These are phyloP conservation scores for Diaporthe citrichinensis DNA, from an alignment of 2,329 filamentous ascomycete genomes.

Conservation along the genomic window DNA sequence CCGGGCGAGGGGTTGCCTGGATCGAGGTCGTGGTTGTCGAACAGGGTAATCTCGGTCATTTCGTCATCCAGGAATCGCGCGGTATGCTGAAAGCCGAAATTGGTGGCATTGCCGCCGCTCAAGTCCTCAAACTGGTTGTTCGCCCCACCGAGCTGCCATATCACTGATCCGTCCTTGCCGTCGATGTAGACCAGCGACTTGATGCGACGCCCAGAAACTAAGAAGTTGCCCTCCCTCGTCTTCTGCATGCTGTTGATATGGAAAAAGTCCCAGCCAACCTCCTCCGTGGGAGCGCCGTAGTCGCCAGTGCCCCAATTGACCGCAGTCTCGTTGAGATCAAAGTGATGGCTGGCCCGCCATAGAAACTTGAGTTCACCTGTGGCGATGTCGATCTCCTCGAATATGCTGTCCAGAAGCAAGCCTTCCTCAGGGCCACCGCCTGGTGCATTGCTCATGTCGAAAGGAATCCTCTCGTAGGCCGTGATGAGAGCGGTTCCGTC, in stretches of 20 bases:
- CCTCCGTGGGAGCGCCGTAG: conserved; percentile 39
- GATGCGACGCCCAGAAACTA: conserved; percentile 64
- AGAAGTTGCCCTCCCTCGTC: conserved; percentile 63
- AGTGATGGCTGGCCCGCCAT: conserved; percentile 58
- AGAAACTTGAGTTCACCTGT: conserved; percentile 64
- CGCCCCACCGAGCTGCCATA: conserved; percentile 67
- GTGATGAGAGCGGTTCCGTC: conserved; percentile 57
- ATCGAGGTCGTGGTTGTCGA: conserved; percentile 59
- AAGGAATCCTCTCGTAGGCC: conserved; percentile 50
- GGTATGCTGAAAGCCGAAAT: conserved; percentile 66
- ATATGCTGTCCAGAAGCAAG: conserved; percentile 53
- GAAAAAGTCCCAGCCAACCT: conserved; percentile 66
- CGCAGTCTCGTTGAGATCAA: conserved; percentile 44
- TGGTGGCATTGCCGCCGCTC: conserved; percentile 50
- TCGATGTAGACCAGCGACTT: conserved; percentile 55
- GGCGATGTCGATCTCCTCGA: conserved; percentile 65
- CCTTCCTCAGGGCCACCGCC: conserved; percentile 44
- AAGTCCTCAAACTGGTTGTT: conserved; percentile 59
- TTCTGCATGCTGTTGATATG: conserved; percentile 71
- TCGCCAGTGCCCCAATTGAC: conserved; percentile 38
- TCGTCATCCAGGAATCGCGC: conserved; percentile 53
- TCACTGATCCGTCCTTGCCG: conserved; percentile 60
- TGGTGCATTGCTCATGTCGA: conserved; percentile 46
- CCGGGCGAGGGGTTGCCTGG: conserved; percentile 41
- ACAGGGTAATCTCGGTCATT: conserved; percentile 59